Evolutionary conservation across 1,284 basidiomycete genomes (phyloP), one percentile per base, ranked within the genome.

Genomic region (Irpex lacteus): DNA sequence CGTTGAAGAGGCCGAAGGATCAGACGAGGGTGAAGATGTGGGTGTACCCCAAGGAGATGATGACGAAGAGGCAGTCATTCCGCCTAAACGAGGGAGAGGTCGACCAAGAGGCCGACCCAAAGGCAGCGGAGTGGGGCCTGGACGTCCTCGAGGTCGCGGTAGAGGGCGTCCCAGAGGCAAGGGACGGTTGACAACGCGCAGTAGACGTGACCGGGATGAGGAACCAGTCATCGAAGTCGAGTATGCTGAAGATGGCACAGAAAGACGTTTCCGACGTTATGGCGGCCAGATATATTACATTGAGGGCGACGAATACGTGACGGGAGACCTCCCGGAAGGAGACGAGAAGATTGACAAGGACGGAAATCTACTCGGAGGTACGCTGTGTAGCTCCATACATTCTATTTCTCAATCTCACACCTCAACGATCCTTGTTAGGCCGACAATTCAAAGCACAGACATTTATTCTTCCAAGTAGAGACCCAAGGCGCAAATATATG

Each of bases 341-440:
- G 92, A 98, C 74, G 85, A 88, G 65, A 99, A 99, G 80, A 90
- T 99, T 40, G 96, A 98, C 73, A 78, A 80, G 61, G 84, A 89
- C 66, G 97, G 97, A 4, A 89, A 89, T 67, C 75, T 99, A 32
- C 86, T 93, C 2, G 97, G 91, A 61, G 95, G 95, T 92, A 70
- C 71, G 86, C 80, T 9, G 9, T 63, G 49, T 5, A 21, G 32
- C 59, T 63, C 26, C 49, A 8, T 59, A 15, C 40, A 61, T 36
- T 62, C 18, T 58, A 18, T 60, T 36, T 61, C 26, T 26, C 26
- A 4, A 26, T 26, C 26, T 49, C 57, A 65, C 15, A 59, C 63
- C 11, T 59, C 34, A 49, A 37, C 26, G 59, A n/a, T 19, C 67
- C 9, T 69, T 21, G 5, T 52, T 52, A 95, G 94, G 90, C 53